Percentiles rank a stretch among this genome's conserved stretches.
Conservation (phyloP, 2,329 filamentous ascomycete species). For the Cercospora sp. region DNA sequence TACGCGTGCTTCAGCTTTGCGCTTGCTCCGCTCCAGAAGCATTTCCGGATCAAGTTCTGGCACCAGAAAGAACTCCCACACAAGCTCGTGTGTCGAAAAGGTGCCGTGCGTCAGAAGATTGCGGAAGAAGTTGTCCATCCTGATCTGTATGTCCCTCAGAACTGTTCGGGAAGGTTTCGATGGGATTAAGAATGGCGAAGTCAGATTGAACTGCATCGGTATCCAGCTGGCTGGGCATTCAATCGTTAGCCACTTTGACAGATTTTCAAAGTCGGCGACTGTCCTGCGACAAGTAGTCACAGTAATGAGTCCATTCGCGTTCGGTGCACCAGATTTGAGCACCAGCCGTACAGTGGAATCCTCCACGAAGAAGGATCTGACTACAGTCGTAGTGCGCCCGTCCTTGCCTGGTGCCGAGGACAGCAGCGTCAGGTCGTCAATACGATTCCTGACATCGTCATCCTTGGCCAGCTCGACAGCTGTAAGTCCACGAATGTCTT, state of each 20-base stretch:
- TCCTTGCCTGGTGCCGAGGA: constrained; percentile 70
- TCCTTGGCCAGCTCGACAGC: constrained; percentile 97
- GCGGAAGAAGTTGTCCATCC: constrained; percentile 83
- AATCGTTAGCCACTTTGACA: constrained; percentile 76
- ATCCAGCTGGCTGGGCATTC: constrained; percentile 97
- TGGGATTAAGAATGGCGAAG: constrained; percentile 89
- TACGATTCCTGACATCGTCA: constrained; percentile 92
- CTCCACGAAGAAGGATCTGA: constrained; percentile 94
- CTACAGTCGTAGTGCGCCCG: constrained; percentile 84
- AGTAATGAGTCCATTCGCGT: constrained; percentile 78
- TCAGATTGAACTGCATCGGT: constrained; percentile 71
- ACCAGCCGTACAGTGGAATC: constrained; percentile 91
- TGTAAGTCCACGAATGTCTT: constrained; percentile 83
- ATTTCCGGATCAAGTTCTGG: constrained; percentile 87
- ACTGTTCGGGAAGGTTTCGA: constrained; percentile 86
- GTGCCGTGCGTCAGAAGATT: constrained; percentile 86
- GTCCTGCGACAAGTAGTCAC: constrained; percentile 92
- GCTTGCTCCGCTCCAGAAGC: constrained; percentile 82
- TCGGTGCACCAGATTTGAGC: constrained; percentile 87
- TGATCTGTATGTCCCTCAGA: constrained; percentile 81
- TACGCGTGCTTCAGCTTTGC: constrained; percentile 78
- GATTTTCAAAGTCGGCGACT: constrained; percentile 84
- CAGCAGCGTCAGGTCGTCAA: constrained; percentile 88
- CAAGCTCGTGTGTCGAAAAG: constrained; percentile 91
- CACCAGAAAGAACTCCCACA: constrained; percentile 98